Evolutionary conservation across 1,284 basidiomycete genomes (phyloP).

Genomic region (Papiliotrema fonsecae): DNA sequence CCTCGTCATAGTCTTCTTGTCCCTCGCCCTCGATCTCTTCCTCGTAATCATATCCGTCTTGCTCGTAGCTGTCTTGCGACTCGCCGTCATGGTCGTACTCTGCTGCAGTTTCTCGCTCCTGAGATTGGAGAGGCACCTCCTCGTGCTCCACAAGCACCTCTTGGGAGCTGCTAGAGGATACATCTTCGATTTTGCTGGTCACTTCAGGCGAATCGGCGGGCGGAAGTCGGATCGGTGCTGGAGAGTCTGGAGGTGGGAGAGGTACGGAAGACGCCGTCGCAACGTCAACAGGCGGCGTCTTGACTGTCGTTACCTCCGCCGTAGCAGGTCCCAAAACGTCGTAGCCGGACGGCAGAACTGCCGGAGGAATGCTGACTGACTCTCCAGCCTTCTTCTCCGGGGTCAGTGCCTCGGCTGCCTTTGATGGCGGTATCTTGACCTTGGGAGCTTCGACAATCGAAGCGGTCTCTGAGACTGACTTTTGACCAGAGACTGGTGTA

Average conservation of each 20-base stretch:
- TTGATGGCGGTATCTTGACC: too few relatives aligned
- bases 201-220: background rate
- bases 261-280: background rate
- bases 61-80: conserved; percentile 11
- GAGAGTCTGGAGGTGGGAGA: background rate
- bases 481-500: conserved; percentile 16
- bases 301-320: background rate
- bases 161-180: background rate
- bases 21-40: conserved; percentile 17
- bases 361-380: background rate
- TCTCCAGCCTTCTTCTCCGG: background rate
- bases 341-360: too few relatives aligned
- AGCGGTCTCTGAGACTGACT: too few relatives aligned
- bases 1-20: conserved; percentile 17
- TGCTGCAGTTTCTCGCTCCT: conserved; percentile 4
- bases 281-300: background rate
- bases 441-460: too few relatives aligned
- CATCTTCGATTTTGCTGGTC: background rate
- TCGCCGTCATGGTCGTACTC: conserved; percentile 11
- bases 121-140: background rate
- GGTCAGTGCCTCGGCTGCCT: too few relatives aligned
- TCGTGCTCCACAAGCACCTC: conserved; percentile 4
- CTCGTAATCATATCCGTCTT: conserved; percentile 13
- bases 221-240: background rate
- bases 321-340: background rate